phyloP scores from a whole-genome alignment of 2,329 filamentous ascomycete species.

The Fusarium pininemorale region DNA sequence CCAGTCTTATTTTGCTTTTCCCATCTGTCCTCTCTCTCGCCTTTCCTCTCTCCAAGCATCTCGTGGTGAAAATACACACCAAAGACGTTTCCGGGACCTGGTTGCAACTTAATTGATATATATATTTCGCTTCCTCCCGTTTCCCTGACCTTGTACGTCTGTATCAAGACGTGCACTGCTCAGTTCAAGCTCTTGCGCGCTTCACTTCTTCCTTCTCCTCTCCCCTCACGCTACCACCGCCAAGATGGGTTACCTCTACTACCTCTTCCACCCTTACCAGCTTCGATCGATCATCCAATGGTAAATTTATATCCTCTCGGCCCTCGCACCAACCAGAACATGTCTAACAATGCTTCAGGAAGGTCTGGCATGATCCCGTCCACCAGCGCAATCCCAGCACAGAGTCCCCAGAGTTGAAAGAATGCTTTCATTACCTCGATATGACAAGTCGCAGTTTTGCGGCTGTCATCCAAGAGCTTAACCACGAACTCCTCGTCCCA shows the following conservation, averaged over 20 bases:
- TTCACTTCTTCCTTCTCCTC: constrained; percentile 1
- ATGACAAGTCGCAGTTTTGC: constrained; percentile 93
- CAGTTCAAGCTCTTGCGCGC: constrained; percentile 11
- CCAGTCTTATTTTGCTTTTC: constrained; percentile 32
- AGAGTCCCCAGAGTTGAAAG: constrained; percentile 76
- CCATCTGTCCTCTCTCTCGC: constrained; percentile 29
- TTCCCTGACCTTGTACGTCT: constrained; percentile 16
- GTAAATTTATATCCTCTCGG: constrained; percentile 57
- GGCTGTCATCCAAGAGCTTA: constrained; percentile 93
- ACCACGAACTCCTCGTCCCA: constrained; percentile 91
- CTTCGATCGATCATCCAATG: constrained; percentile 89
- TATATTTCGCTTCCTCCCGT: constrained; percentile 31
- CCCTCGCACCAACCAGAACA: background rate
- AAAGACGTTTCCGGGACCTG: constrained; percentile 33
- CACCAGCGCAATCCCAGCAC: constrained; percentile 81
- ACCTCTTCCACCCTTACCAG: constrained; percentile 77
- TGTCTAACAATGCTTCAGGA: constrained; percentile 65
- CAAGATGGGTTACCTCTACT: constrained; percentile 75
- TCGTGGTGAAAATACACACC: constrained; percentile 28
- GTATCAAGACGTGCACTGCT: constrained; percentile 29
- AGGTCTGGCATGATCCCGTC: constrained; percentile 95
- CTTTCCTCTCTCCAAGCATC: constrained; percentile 28
- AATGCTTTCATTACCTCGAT: constrained; percentile 88
- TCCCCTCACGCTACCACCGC: constrained; percentile 26
- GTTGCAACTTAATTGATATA: constrained; percentile 39